Base-by-base conservation (phyloP, 257 asterid genomes). In the Lycium barbarum region DNA sequence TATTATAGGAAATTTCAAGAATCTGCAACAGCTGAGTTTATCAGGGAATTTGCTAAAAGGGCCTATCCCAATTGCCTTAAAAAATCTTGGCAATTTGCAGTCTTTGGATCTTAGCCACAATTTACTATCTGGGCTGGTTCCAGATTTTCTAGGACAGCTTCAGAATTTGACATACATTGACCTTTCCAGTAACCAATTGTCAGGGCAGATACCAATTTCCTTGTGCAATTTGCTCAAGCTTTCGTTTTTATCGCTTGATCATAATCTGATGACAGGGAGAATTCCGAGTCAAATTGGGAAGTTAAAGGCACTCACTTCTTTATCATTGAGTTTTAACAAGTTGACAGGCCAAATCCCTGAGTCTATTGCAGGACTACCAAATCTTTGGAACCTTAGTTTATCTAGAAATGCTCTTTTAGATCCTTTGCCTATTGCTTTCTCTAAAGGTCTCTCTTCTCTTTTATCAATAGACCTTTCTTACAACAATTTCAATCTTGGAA, bases 391-490 rank as follows among this genome's bases (percentile, higher is more conserved):
- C 89, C 95, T 96, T 49, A 96, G 93, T 83, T 79, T 96, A 49
- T 93, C 98, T 0, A 89, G 95, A 84, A 96, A 96, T 90, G 66
- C 15, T 38, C 88, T 96, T 67, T 80, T 84, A 26, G 89, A 86
- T 79, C 98, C 97, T 70, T 82, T 96, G 85, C 98, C 99, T n/a
- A 89, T 81, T 20, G 38, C 90, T n/a, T 91, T 93, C 26, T 68
- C 87, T 9, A 86, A 82, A 59, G 97, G 97, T 3, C 91, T 94
- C 47, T 97, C 90, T 54, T 86, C 95, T 70, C 85, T 96, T 57
- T 62, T 89, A 84, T 91, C 97, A 2, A 90, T 96, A 14, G 99
- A 96, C 88, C 92, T 96, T 82, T 96, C 99, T 40, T 91, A 92
- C 90, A 96, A 91, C 87, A 88, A 70, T 76, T 89, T 96, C 62